Evolutionary conservation across 2,329 filamentous ascomycete genomes (phyloP).

Genomic region (Coleophoma crateriformis): DNA sequence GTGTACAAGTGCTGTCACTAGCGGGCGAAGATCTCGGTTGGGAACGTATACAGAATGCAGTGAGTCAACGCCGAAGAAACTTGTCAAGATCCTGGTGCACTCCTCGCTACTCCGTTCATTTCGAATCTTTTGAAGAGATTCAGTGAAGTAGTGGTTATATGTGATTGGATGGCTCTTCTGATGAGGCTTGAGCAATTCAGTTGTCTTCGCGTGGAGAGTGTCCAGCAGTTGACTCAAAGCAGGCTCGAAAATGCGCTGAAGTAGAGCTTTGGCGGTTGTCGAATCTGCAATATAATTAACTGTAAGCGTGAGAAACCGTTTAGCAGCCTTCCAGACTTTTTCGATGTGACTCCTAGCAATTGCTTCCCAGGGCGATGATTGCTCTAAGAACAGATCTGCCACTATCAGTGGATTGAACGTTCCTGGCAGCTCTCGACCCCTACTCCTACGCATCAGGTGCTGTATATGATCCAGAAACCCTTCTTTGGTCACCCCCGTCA

Average conservation of each 20-base stretch:
- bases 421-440: conserved; percentile 53
- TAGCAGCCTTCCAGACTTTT: conserved; percentile 26
- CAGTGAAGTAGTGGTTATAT: conserved; percentile 42
- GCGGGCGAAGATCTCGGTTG: conserved; percentile 18
- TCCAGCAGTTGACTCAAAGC: conserved; percentile 31
- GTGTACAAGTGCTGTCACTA: conserved; percentile 6
- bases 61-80: conserved; percentile 14
- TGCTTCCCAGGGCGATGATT: conserved; percentile 47
- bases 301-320: conserved; percentile 28
- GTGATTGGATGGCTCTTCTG: conserved; percentile 44
- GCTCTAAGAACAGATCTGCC: conserved; percentile 52
- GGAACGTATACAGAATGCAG: conserved; percentile 11
- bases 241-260: conserved; percentile 31
- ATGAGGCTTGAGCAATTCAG: conserved; percentile 39
- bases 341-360: conserved; percentile 32
- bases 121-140: conserved; percentile 25
- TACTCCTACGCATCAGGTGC: conserved; percentile 32
- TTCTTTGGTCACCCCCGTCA: no score
- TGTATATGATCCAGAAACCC: conserved; percentile 23
- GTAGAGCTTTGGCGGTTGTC: conserved; percentile 32
- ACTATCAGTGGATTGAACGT: conserved; percentile 56
- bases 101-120: conserved; percentile 8
- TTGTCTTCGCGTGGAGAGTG: conserved; percentile 33
- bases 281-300: conserved; percentile 31
- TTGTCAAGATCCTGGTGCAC: conserved; percentile 10